These are phyloP conservation scores for Ailanthus altissimus DNA, from an alignment of 345 rosid genomes.

Conservation along the genomic window DNA sequence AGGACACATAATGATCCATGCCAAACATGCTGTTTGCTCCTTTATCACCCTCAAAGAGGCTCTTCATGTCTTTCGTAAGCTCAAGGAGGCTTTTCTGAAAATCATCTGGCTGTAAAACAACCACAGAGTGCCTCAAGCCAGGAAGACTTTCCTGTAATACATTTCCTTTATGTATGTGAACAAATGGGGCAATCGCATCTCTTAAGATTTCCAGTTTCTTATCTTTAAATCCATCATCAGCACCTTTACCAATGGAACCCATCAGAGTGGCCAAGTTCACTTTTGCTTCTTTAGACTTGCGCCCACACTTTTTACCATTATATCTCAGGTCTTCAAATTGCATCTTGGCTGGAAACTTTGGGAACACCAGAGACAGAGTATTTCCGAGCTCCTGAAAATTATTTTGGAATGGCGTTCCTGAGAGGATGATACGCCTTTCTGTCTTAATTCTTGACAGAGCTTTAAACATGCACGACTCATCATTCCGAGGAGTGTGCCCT, in stretches of 20 bases:
- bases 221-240: constrained; percentile 15
- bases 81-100: constrained; percentile 49
- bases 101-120: constrained; percentile 47
- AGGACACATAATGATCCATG: constrained; percentile 39
- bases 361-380: constrained; percentile 53
- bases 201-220: constrained; percentile 31
- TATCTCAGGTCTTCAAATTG: constrained; percentile 11
- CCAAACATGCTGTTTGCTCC: constrained; percentile 12
- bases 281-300: constrained; percentile 28
- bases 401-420: constrained; percentile 88
- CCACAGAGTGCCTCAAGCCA: constrained; percentile 58
- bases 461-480: constrained; percentile 54
- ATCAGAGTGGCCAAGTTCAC: constrained; percentile 36
- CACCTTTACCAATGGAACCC: constrained; percentile 30
- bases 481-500: constrained; percentile 79
- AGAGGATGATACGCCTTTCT: constrained; percentile 61
- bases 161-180: constrained; percentile 68
- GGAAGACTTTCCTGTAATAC: constrained; percentile 62
- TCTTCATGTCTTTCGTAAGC: not conserved
- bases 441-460: constrained; percentile 54
- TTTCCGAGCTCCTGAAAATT: constrained; percentile 69
- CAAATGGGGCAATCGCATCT: constrained; percentile 53
- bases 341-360: constrained; percentile 34
- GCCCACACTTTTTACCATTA: constrained; percentile 28
- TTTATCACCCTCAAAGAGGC: constrained; percentile 33